phyloP scores from a whole-genome alignment of 139 green algal genomes.

The Auxenochlorella pyrenoidosa region DNA sequence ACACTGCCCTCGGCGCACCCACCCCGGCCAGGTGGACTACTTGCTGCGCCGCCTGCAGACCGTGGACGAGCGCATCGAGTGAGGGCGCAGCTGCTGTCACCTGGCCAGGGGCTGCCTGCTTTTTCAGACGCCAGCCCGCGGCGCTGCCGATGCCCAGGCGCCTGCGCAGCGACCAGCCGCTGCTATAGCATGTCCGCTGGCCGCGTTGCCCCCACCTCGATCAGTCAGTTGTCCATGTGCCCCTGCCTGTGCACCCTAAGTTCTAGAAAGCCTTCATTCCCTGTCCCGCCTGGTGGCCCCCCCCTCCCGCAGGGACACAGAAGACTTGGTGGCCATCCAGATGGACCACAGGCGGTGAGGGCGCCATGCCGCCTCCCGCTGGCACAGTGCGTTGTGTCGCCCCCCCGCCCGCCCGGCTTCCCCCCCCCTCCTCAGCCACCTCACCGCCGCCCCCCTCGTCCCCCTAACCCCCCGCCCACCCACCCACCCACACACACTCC shows the following conservation, averaged over 20 bases:
- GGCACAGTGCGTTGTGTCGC: not conserved
- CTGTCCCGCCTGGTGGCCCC: not conserved
- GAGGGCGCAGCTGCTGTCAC: too few relatives aligned
- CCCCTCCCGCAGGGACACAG: slow-evolving; percentile 37
- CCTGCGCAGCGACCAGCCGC: too few relatives aligned
- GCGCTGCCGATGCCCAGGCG: too few relatives aligned
- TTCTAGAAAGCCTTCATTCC: too few relatives aligned
- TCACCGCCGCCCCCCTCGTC: not conserved
- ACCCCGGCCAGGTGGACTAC: slow-evolving; percentile 33
- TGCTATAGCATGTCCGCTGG: too few relatives aligned
- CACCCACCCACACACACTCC: not conserved
- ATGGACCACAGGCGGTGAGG: slow-evolving; percentile 48
- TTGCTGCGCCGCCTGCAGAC: slow-evolving; percentile 45
- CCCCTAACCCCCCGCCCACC: not conserved
- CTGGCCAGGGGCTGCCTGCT: too few relatives aligned
- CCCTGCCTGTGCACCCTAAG: too few relatives aligned
- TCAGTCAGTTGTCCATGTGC: too few relatives aligned
- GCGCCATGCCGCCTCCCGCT: too few relatives aligned
- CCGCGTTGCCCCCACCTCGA: too few relatives aligned
- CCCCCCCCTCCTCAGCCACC: not conserved
- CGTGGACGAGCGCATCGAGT: slow-evolving; percentile 42
- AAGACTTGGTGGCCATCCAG: slow-evolving; percentile 56
- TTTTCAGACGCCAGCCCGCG: too few relatives aligned
- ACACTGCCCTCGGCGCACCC: not conserved
- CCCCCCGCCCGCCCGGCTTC: too few relatives aligned